These are phyloP conservation scores for Boletus patriciae DNA, from an alignment of 768 basidiomycete genomes.

Conservation along the genomic window DNA sequence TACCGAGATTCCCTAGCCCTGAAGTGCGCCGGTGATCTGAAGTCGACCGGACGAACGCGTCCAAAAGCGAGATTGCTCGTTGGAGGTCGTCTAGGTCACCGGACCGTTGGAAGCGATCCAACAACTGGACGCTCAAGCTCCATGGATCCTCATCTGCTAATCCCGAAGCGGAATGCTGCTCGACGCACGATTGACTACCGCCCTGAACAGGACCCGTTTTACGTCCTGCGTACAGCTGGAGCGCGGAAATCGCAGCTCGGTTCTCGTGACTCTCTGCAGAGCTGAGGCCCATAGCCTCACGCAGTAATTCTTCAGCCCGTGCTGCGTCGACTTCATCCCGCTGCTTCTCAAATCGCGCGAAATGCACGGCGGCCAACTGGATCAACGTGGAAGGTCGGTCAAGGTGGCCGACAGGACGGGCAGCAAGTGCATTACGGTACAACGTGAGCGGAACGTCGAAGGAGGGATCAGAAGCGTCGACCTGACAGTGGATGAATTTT, in stretches of 20 bases:
- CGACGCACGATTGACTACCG: not conserved
- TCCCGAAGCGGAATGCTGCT: not conserved
- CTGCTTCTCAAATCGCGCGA: not conserved
- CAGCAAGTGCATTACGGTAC: not conserved
- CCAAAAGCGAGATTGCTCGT: not conserved
- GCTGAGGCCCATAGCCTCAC: constrained; percentile 1
- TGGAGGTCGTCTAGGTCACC: not conserved
- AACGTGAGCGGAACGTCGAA: not conserved
- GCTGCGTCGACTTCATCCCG: not conserved
- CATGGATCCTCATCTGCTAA: not conserved
- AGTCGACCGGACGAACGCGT: not conserved
- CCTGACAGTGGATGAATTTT: not conserved
- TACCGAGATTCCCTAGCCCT: not conserved
- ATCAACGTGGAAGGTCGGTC: not conserved
- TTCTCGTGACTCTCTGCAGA: not conserved
- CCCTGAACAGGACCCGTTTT: not conserved
- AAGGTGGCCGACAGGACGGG: not conserved
- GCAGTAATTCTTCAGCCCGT: not conserved
- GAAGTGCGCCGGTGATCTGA: not conserved
- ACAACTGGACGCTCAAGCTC: not conserved
- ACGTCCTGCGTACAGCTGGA: not conserved
- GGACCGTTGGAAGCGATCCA: not conserved
- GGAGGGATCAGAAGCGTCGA: not conserved
- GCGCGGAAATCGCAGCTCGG: not conserved
- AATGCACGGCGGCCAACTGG: not conserved